Evolutionary conservation across 352 stramenopile genomes (phyloP), one percentile per base, ranked within the genome.

Genomic region (Phytophthora ramorum): DNA sequence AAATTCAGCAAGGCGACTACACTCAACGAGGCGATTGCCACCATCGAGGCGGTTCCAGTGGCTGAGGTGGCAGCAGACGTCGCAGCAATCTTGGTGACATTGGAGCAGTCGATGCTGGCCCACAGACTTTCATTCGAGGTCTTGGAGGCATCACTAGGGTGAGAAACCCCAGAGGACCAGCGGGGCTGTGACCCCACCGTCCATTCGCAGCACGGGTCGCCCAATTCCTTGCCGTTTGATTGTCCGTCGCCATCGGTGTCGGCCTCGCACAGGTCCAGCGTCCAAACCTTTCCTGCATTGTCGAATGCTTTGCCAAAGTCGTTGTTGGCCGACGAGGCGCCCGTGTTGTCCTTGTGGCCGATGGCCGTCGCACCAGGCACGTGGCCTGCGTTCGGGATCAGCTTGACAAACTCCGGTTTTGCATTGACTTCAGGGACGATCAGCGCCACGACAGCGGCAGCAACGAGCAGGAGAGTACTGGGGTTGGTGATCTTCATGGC

Each of bases 211-310:
- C 74, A 73, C 7, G 81, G 82, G 41, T 91, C 83, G n/a, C 82
- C 83, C 0, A 91, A 58, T 45, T 91, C 83, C 20, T 84, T 24
- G 5, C 83, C 83, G 37, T 91, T 91, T 13, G 74, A 85, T 17
- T 75, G 59, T 5, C 81, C 81, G 22, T 90, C 83, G 16, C 65
- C 69, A n/a, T 80, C 73, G 14, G 73, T 76, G 55, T 84, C 76
- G 7, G 51, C 59, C 35, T 69, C 28, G 22, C 75, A 83, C 22
- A 83, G 59, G 5, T 51, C 58, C 1, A 57, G 24, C 3, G 63
- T 58, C 35, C 45, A 65, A 30, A 66, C 66, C 16, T 64, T 24
- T 0, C 47, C 58, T n/a, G 47, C 58, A n/a, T 32, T 32, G 47
- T 37, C 58, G 47, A 65, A 65, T 13, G 48, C 58, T 32, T 59